Percentiles rank a stretch among this genome's conserved stretches.
phyloP scores from a whole-genome alignment of 139 green algal species.

The Diplosphaera chodatii region DNA sequence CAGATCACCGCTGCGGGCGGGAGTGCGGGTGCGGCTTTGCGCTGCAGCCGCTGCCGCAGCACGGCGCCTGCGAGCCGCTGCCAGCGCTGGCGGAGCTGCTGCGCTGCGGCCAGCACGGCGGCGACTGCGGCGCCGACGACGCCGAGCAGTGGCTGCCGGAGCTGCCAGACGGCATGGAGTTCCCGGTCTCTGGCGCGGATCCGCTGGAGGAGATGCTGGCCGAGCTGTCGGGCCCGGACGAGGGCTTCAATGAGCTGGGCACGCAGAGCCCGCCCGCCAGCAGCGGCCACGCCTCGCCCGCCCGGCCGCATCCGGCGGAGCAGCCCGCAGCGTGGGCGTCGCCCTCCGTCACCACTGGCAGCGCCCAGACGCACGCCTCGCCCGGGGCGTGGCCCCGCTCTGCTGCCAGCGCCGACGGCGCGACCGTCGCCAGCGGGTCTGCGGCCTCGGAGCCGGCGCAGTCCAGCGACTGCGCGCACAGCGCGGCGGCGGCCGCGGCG shows the following conservation, averaged over 20 bases:
- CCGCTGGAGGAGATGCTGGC: slow-evolving; percentile 1
- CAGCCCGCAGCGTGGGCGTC: too few relatives aligned
- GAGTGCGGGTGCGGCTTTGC: neutral
- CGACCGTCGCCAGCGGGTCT: too few relatives aligned
- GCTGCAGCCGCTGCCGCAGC: neutral
- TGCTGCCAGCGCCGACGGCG: too few relatives aligned
- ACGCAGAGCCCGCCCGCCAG: too few relatives aligned
- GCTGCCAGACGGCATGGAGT: neutral
- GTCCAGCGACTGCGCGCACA: neutral
- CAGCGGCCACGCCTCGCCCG: too few relatives aligned
- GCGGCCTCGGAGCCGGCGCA: neutral
- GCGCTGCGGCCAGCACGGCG: neutral
- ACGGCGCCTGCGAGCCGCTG: neutral
- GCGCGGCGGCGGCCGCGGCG: slow-evolving; percentile 3
- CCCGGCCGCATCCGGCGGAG: too few relatives aligned
- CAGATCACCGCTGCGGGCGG: neutral
- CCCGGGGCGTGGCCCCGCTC: too few relatives aligned
- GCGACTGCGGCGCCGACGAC: too few relatives aligned
- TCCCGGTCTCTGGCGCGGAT: neutral
- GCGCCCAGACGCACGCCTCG: too few relatives aligned
- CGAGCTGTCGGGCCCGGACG: neutral
- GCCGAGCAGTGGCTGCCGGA: neutral
- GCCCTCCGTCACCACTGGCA: too few relatives aligned
- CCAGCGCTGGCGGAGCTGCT: neutral
- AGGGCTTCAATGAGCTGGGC: neutral